Conservation (phyloP, 176 grass and related monocot species). For the Neostapfia colusana region DNA sequence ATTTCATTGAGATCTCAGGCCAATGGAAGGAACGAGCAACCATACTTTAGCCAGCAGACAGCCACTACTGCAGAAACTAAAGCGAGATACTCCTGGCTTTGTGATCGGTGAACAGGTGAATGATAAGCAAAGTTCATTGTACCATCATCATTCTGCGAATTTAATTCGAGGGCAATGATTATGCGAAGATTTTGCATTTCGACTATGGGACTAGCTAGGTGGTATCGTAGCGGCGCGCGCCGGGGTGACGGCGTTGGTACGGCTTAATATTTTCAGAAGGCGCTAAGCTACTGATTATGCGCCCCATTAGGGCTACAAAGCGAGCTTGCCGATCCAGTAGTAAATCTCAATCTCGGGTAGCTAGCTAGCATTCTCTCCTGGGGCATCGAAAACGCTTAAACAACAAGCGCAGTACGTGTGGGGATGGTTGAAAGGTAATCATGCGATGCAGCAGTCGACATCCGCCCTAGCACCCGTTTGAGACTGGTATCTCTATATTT, state of each 20-base stretch:
- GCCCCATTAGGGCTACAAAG: constrained; percentile 52
- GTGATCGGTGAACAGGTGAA: constrained; percentile 14
- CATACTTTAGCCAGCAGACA: not conserved
- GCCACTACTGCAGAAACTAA: not conserved
- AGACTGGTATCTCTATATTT: constrained; percentile 13
- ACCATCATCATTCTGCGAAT: constrained; percentile 38
- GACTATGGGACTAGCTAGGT: constrained; percentile 26
- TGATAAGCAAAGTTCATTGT: constrained; percentile 20
- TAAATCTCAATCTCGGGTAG: constrained; percentile 31
- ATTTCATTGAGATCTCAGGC: not conserved
- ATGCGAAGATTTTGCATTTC: constrained; percentile 20
- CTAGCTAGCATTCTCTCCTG: constrained; percentile 29
- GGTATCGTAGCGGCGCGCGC: constrained; percentile 19
- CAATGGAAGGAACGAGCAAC: not conserved
- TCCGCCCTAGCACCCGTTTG: constrained; percentile 23
- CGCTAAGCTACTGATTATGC: constrained; percentile 45
- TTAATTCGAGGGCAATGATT: constrained; percentile 47
- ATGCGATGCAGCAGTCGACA: constrained; percentile 39
- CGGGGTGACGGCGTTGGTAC: constrained; percentile 44
- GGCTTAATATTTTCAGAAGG: constrained; percentile 32
- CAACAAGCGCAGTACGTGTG: constrained; percentile 27
- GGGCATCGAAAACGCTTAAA: constrained; percentile 35
- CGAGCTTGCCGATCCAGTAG: constrained; percentile 40
- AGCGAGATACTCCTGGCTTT: not conserved
- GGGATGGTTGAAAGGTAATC: constrained; percentile 37